Evolutionary conservation across 805 yeast genomes (phyloP).

Genomic region (Candida multigemmis): DNA sequence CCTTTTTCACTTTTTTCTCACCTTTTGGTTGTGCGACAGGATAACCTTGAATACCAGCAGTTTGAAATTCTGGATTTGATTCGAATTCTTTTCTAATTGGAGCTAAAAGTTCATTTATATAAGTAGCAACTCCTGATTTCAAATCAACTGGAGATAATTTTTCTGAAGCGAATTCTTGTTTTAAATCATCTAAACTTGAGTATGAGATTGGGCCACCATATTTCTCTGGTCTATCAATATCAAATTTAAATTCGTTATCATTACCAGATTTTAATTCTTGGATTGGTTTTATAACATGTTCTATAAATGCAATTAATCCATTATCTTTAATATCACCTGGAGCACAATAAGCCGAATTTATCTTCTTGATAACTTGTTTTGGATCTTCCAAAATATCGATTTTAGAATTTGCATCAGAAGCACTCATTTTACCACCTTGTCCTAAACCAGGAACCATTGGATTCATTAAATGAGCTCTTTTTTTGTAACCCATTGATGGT

Average conservation of each 20-base stretch:
- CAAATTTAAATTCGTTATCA: conserved; percentile 50
- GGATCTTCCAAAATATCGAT: conserved; percentile 90
- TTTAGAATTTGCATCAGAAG: conserved; percentile 97
- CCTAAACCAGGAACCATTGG: conserved; percentile 97
- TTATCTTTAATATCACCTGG: conserved; percentile 88
- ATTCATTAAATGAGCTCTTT: conserved; percentile 98
- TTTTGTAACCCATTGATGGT: conserved; percentile 81
- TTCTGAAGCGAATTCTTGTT: conserved; percentile 62
- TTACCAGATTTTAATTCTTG: conserved; percentile 62
- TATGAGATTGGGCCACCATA: conserved; percentile 90
- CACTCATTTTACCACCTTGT: conserved; percentile 98
- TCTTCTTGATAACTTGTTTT: conserved; percentile 79
- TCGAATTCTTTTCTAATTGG: conserved; percentile 73
- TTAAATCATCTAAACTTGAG: conserved; percentile 56
- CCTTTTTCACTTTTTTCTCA: conserved; percentile 63
- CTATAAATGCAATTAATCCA: conserved; percentile 80
- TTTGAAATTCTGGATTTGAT: conserved; percentile 61
- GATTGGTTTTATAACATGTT: conserved; percentile 79
- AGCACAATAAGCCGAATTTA: conserved; percentile 87
- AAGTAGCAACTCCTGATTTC: conserved; percentile 84
- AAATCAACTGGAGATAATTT: conserved; percentile 88
- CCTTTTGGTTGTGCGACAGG: conserved; percentile 60
- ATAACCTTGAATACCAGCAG: conserved; percentile 71
- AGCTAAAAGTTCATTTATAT: conserved; percentile 68
- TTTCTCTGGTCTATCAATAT: conserved; percentile 87